Conservation (phyloP, 495 filamentous ascomycete species). For the Stereocaulon alpinum region DNA sequence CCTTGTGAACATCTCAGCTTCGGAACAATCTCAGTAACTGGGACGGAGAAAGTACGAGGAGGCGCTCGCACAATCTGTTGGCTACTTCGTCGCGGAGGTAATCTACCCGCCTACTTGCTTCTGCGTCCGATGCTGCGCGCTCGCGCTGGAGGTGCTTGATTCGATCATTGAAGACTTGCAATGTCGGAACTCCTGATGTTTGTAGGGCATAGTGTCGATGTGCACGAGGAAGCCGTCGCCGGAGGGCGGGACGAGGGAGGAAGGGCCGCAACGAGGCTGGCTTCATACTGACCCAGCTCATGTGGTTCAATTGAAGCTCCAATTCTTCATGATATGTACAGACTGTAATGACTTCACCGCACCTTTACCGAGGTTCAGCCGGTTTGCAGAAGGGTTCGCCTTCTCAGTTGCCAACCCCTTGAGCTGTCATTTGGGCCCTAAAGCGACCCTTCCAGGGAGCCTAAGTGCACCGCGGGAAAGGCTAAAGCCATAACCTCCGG, state of each 20-base stretch:
- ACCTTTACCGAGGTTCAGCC: neutral
- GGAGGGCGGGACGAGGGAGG: slow-evolving; percentile 18
- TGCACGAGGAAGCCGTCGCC: slow-evolving; percentile 4
- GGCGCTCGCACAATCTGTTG: slow-evolving; percentile 68
- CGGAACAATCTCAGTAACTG: neutral
- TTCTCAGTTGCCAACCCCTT: too few relatives aligned
- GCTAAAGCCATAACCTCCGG: too few relatives aligned
- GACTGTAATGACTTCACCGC: too few relatives aligned
- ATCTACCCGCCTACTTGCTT: slow-evolving; percentile 67
- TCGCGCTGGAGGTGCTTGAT: slow-evolving; percentile 87
- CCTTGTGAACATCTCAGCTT: slow-evolving; percentile 35
- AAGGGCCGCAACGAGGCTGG: slow-evolving; percentile 21
- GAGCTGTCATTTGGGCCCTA: too few relatives aligned
- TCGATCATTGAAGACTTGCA: slow-evolving; percentile 84
- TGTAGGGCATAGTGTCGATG: slow-evolving; percentile 55
- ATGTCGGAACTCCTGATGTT: slow-evolving; percentile 59
- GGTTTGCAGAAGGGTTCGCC: neutral
- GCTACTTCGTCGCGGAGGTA: slow-evolving; percentile 92
- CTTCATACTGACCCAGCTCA: slow-evolving; percentile 14
- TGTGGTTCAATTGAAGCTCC: neutral
- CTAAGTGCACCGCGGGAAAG: too few relatives aligned
- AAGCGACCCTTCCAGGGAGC: too few relatives aligned
- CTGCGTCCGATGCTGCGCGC: slow-evolving; percentile 60
- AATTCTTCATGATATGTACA: neutral
- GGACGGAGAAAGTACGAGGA: slow-evolving; percentile 48